A percentile compares a stretch with the other conserved stretches of the same genome.
Evolutionary conservation across 257 asterid genomes (phyloP).

Genomic region (Nicotiana obtusifolia): DNA sequence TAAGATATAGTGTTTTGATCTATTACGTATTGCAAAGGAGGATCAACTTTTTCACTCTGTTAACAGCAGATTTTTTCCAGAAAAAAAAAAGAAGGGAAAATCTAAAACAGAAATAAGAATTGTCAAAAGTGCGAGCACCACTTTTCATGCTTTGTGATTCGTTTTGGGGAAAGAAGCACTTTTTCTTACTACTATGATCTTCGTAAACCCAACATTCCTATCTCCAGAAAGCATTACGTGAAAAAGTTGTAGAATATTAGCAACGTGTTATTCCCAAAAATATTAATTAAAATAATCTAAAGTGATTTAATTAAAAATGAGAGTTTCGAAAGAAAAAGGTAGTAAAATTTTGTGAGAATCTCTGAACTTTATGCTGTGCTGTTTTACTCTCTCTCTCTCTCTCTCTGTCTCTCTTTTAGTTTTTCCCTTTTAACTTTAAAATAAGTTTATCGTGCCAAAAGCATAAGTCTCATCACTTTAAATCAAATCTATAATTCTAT

Average conservation of each 20-base stretch:
- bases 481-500: slow-evolving; percentile 26
- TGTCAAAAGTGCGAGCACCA: slow-evolving; percentile 33
- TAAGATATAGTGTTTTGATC: too few species aligned
- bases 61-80: neutral
- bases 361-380: slow-evolving; percentile 26
- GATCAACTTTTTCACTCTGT: slow-evolving; percentile 26
- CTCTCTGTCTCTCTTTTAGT: neutral
- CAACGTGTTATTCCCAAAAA: slow-evolving; percentile 16
- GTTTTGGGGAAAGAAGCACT: slow-evolving; percentile 41
- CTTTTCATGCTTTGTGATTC: slow-evolving; percentile 57
- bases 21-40: slow-evolving; percentile 17
- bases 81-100: slow-evolving; percentile 19
- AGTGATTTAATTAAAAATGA: neutral
- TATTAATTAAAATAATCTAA: neutral
- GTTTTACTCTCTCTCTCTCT: neutral
- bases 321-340: neutral
- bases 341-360: slow-evolving; percentile 19
- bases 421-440: neutral
- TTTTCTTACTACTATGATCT: slow-evolving; percentile 38
- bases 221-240: slow-evolving; percentile 45
- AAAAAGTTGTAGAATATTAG: slow-evolving; percentile 29
- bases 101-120: slow-evolving; percentile 38
- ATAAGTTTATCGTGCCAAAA: slow-evolving; percentile 23
- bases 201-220: slow-evolving; percentile 54
- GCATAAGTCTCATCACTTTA: slow-evolving; percentile 35